Evolutionary conservation across 1,284 basidiomycete species (phyloP), one percentile per base, ranked within the genome.

Genomic region (Melampsora americana): DNA sequence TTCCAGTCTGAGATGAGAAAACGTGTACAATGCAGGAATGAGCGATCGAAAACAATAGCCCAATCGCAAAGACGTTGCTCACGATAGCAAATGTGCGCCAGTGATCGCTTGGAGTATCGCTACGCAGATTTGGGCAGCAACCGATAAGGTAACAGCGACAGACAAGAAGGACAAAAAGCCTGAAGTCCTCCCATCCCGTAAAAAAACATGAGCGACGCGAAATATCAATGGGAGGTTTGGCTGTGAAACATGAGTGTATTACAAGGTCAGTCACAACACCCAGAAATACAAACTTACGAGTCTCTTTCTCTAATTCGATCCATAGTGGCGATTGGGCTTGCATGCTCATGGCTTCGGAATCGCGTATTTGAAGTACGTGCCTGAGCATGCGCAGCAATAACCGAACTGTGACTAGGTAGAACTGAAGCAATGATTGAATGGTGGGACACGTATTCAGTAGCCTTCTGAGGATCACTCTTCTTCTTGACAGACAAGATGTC

Each of bases 271-370:
- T 7, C 6, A 23, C 26, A 9, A 56, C 53, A 56, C 20, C 5
- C 26, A 56, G 12, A 56, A 56, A n/a, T 6, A 23, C 1, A 12
- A 18, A 56, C 53, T 56, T 56, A 56, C 53, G 53, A 56, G 26
- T 23, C 53, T 56, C 53, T 23, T 56, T 28, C 53, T 56, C 53
- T 56, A 56, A 56, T 23, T n/a, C 53, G 5, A n/a, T 56, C 53
- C 53, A 56, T n/a, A 56, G 11, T n/a, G 26, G 2, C 2, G 53
- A 28, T 23, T n/a, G 20, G 1, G 5, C 11, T 42, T 42, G 39
- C 26, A 56, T 3, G n/a, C 53, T 56, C 20, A 56, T 14, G 26
- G 53, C 53, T n/a, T 56, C 53, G 1, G 53, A n/a, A 56, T 56
- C 53, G 53, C 53, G 53, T 9, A 56, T 23, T 6, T 56, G 5